Conservation (phyloP, 2,329 filamentous ascomycete species). For the Fusarium odoratissimum region DNA sequence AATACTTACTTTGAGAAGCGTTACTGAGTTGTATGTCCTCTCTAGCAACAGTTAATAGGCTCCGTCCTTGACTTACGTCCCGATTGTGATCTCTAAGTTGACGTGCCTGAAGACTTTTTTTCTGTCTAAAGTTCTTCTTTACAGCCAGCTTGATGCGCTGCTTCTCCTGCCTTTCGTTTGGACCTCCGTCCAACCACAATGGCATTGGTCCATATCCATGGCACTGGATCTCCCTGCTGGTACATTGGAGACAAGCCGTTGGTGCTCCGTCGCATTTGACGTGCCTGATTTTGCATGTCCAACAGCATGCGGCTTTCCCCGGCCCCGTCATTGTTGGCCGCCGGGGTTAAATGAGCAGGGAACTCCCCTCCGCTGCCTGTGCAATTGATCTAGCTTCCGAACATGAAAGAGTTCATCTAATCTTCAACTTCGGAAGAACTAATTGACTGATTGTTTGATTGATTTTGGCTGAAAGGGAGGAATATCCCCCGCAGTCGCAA, state of each 20-base stretch:
- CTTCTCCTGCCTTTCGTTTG: background rate
- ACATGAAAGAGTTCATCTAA: background rate
- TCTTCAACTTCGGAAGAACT: background rate
- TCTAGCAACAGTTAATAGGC: accelerated
- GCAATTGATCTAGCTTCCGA: background rate
- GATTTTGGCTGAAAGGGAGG: background rate
- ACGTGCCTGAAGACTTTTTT: background rate
- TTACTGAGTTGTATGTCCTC: accelerated
- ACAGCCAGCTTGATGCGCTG: background rate
- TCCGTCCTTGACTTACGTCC: accelerated
- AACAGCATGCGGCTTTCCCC: background rate
- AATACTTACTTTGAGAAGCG: accelerated
- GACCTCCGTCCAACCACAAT: background rate
- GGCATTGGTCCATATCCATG: background rate
- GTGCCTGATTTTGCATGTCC: background rate
- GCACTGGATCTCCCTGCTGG: background rate
- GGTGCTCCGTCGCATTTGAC: background rate
- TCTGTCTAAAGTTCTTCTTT: background rate
- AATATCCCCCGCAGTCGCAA: background rate
- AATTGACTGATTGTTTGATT: background rate
- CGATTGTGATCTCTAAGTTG: background rate
- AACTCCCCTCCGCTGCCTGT: too few relatives aligned
- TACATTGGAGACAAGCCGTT: background rate
- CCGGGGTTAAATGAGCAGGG: too few relatives aligned
- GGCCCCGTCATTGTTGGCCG: accelerated